These are phyloP conservation scores for Saccharomycopsis sp. DNA, from an alignment of 805 yeast genomes.

Conservation along the genomic window DNA sequence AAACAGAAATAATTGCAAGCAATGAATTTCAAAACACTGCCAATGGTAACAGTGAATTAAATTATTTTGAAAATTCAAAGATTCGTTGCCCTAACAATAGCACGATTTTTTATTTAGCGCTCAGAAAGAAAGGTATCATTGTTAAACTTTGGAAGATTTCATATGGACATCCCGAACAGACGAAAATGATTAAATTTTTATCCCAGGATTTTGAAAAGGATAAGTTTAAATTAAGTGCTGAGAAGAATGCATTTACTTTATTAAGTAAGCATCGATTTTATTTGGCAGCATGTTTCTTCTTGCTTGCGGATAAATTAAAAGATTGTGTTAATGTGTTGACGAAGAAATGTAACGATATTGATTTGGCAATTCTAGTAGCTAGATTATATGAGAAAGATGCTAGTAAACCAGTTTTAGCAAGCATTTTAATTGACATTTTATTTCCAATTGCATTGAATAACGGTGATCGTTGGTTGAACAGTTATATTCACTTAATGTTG, in stretches of 20 bases:
- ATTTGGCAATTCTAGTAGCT: constrained; percentile 75
- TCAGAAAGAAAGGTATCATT: constrained; percentile 68
- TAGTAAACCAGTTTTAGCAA: constrained; percentile 44
- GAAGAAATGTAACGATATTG: constrained; percentile 57
- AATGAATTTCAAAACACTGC: constrained; percentile 55
- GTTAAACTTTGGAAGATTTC: constrained; percentile 80
- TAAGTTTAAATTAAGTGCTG: constrained; percentile 84
- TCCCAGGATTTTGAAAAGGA: constrained; percentile 65
- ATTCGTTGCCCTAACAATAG: constrained; percentile 67
- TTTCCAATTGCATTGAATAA: constrained; percentile 48
- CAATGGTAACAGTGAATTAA: background rate
- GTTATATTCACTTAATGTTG: constrained; percentile 74
- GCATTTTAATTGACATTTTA: constrained; percentile 42
- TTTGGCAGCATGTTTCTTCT: constrained; percentile 86
- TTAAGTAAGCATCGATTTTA: constrained; percentile 79
- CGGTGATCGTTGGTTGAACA: constrained; percentile 77
- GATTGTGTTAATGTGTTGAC: constrained; percentile 76
- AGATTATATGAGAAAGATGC: constrained; percentile 58
- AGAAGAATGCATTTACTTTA: constrained; percentile 86
- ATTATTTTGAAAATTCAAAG: constrained; percentile 21
- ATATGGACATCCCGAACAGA: constrained; percentile 69
- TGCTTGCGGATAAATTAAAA: constrained; percentile 64
- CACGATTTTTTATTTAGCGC: constrained; percentile 69
- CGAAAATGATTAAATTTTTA: constrained; percentile 72
- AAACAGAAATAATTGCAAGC: constrained; percentile 65